Evolutionary conservation across 495 filamentous ascomycete species (phyloP).

Genomic region (Pyronema omphalodes): DNA sequence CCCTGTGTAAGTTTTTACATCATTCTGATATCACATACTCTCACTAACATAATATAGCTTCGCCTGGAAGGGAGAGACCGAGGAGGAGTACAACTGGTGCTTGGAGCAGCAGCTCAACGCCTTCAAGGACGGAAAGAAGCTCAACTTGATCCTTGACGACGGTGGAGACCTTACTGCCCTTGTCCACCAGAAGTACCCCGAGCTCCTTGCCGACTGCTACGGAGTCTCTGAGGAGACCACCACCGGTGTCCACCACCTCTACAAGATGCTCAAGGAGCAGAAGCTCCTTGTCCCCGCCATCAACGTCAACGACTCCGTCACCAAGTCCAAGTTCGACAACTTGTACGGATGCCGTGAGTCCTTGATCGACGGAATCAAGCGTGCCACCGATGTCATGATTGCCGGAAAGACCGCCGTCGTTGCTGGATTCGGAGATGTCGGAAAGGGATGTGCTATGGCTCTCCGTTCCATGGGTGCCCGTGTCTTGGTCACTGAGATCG

Average conservation of each 20-base stretch:
- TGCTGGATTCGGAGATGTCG: conserved; percentile 96
- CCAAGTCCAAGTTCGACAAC: conserved; percentile 99
- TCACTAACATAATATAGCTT: conserved; percentile 36
- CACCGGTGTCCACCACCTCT: conserved; percentile 98
- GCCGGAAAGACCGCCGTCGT: conserved; percentile 96
- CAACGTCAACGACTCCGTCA: conserved; percentile 98
- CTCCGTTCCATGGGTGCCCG: conserved; percentile 93
- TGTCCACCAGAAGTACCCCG: conserved; percentile 93
- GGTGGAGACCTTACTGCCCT: conserved; percentile 94
- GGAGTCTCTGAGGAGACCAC: conserved; percentile 99
- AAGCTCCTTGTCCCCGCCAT: conserved; percentile 85
- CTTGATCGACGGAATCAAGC: conserved; percentile 98
- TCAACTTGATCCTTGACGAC: conserved; percentile 98
- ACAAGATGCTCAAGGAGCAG: conserved; percentile 87
- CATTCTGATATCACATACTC: neutral
- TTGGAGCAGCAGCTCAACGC: conserved; percentile 91
- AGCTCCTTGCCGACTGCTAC: conserved; percentile 92
- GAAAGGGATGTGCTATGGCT: conserved; percentile 94
- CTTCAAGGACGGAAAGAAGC: conserved; percentile 90
- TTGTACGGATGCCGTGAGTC: conserved; percentile 98
- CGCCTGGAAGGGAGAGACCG: conserved; percentile 99
- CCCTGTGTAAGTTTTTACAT: conserved; percentile 46
- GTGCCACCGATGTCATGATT: conserved; percentile 99
- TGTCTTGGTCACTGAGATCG: conserved; percentile 89
- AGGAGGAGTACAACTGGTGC: conserved; percentile 99